Base-by-base conservation (phyloP, 306 rosid genomes). In the Alnus glutinosa region DNA sequence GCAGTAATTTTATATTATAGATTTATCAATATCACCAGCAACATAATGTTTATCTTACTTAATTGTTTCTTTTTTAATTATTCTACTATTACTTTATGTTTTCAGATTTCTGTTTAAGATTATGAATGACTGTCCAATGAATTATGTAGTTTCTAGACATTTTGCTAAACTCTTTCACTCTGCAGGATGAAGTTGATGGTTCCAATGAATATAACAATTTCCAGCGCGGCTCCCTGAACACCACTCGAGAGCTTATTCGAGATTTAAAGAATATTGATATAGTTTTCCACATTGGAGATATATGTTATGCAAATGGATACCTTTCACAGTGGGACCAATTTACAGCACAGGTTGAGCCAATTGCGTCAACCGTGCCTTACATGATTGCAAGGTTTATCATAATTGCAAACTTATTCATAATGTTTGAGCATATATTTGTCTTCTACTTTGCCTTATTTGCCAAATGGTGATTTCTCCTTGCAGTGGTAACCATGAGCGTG, bases 401-500 rank as follows among this genome's bases (percentile, higher is more conserved):
- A 32, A 69, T 42, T 2, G 68, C 28, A 23, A 23, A 66, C 74
- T 55, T 78, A 32, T 70, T 12, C 55, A 3, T 37, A 55, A 73
- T 50, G 36, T 64, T 76, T 77, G 4, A 48, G 46, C 74, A 55
- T 44, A 42, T 54, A 58, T 49, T 34, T 28, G 37, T 78, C 36
- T 80, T 82, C 47, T 48, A 46, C 5, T 11, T 44, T 48, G 55
- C 84, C 85, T 86, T 77, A 80, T 77, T 68, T 75, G 55, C 69
- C 66, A 74, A 83, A 69, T 54, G 71, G 34, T 76, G 18, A 58
- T 28, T 12, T 73, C 34, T 70, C 71, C 80, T 80, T 89, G 42
- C 75, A 92, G 98, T 79, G 98, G 98, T 75, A 95, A 95, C 80
- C 98, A 95, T 67, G 98, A 95, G 83, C 97, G 98, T 75, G 98